Evolutionary conservation across 768 basidiomycete species (phyloP).

Genomic region (Boletus pseudo-olivaceus): DNA sequence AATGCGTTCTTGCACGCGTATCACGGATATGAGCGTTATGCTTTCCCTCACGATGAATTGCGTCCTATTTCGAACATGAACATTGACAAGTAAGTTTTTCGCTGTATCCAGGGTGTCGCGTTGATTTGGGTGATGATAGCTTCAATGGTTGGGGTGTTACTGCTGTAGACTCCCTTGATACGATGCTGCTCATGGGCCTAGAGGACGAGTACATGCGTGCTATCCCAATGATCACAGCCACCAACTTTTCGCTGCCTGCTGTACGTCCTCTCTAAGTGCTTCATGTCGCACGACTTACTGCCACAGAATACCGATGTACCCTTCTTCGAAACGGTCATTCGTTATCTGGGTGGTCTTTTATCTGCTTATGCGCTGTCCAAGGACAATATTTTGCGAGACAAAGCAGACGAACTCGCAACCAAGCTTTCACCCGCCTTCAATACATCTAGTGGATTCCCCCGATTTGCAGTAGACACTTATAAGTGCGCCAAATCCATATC

Average conservation of each 20-base stretch:
- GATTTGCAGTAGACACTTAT: constrained; percentile 63
- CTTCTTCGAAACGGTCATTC: constrained; percentile 85
- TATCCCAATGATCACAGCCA: constrained; percentile 46
- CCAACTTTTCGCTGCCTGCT: constrained; percentile 46
- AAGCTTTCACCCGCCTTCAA: constrained; percentile 70
- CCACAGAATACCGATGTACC: constrained; percentile 38
- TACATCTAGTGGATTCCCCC: constrained; percentile 66
- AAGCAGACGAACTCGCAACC: constrained; percentile 77
- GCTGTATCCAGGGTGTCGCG: neutral
- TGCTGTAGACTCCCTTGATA: constrained; percentile 79
- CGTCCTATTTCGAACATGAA: constrained; percentile 45
- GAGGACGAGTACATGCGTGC: constrained; percentile 67
- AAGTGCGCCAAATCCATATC: constrained; percentile 36
- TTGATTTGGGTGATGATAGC: constrained; percentile 34
- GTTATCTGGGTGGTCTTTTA: constrained; percentile 85
- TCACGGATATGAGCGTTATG: constrained; percentile 57
- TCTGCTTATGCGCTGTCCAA: constrained; percentile 77
- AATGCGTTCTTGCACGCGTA: constrained; percentile 67
- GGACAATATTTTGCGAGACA: constrained; percentile 56
- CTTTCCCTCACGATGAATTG: constrained; percentile 63
- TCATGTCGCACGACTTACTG: neutral
- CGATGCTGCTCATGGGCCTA: constrained; percentile 79
- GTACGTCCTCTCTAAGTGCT: constrained; percentile 28
- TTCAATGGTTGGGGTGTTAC: constrained; percentile 83
- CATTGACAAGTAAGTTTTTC: constrained; percentile 47